A percentile compares a stretch with the other conserved stretches of the same genome.
phyloP scores from a whole-genome alignment of 1,284 basidiomycete genomes.

The Stygiomarasmius scandens region DNA sequence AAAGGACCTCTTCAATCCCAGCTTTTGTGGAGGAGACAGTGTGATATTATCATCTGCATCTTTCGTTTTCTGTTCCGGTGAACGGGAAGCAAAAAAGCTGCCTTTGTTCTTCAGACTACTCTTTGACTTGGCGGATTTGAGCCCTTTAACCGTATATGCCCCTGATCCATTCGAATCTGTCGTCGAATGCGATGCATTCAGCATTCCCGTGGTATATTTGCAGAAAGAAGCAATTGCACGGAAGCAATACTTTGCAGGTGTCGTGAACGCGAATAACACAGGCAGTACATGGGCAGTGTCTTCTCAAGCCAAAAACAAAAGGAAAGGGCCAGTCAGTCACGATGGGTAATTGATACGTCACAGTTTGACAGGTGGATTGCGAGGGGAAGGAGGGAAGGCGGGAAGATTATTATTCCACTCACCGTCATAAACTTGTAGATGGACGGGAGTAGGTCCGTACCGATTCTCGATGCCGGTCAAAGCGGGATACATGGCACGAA shows the following conservation, averaged over 20 bases:
- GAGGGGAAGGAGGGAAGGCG: background rate
- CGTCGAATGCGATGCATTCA: conserved; percentile 20
- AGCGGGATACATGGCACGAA: conserved; percentile 64
- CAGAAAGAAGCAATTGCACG: conserved; percentile 71
- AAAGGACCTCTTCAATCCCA: background rate
- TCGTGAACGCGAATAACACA: conserved; percentile 81
- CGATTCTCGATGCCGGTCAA: conserved; percentile 67
- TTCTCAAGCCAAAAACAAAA: conserved; percentile 26
- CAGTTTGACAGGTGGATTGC: conserved; percentile 5
- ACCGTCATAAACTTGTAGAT: conserved; percentile 89
- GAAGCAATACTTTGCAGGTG: conserved; percentile 79
- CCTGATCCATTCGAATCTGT: conserved; percentile 10
- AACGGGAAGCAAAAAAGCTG: background rate
- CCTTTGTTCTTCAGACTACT: background rate
- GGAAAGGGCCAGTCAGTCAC: background rate
- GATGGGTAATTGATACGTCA: background rate
- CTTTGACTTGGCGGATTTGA: background rate
- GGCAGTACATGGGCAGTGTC: conserved; percentile 79
- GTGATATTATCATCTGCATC: background rate
- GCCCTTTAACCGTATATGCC: background rate
- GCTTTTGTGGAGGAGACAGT: conserved; percentile 7
- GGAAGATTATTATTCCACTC: conserved; percentile 18
- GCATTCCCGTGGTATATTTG: conserved; percentile 61
- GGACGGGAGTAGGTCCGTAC: conserved; percentile 80
- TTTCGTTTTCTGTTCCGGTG: background rate